Evolutionary conservation across 2,329 filamentous ascomycete species (phyloP), one percentile per base, ranked within the genome.

Genomic region (Scorias spongiosa): DNA sequence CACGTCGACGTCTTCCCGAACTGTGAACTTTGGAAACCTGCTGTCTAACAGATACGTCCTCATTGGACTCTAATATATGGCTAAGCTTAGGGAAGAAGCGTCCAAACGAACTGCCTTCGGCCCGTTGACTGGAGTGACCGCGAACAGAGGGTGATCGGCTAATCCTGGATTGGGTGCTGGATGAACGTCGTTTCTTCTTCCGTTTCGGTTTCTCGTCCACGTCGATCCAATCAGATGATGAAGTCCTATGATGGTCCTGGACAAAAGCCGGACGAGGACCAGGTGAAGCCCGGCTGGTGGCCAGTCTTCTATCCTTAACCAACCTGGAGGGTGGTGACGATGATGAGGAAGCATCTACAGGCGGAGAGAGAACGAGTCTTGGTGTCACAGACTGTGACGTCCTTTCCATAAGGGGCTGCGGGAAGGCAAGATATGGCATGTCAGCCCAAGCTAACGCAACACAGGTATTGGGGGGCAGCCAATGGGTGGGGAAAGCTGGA

Each of bases 41-140:
- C 39, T 17, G 49, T 39, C 32, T 48, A 47, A 10, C 47, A 48
- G 43, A 46, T 46, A 44, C 48, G 18, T 48, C 46, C 42, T 63
- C 60, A 43, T 54, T 62, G 9, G 54, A 54, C 49, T 68, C 66
- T 40, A 58, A 51, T 54, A 66, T 67, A 34, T 62, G 63, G 49
- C 55, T 52, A 15, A 68, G 59, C 43, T 57, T 61, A 34, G 66
- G 63, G 37, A 64, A 55, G 52, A 62, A 66, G 26, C 54, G 46
- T 20, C 50, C 49, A 26, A 53, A 41, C 18, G 51, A 51, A 46
- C 48, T 49, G n/a, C 32, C 32, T 9, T 36, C 32, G 9, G 32
- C 5, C 4, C 32, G 32, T 15, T 36, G 32, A 36, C 32, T 15
- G 9, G 32, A 36, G 11, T 36, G 32, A 26, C 7, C 7, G 20